Evolutionary conservation across 176 grass and related monocot species (phyloP).

Genomic region (Bolboschoenus planiculmis): DNA sequence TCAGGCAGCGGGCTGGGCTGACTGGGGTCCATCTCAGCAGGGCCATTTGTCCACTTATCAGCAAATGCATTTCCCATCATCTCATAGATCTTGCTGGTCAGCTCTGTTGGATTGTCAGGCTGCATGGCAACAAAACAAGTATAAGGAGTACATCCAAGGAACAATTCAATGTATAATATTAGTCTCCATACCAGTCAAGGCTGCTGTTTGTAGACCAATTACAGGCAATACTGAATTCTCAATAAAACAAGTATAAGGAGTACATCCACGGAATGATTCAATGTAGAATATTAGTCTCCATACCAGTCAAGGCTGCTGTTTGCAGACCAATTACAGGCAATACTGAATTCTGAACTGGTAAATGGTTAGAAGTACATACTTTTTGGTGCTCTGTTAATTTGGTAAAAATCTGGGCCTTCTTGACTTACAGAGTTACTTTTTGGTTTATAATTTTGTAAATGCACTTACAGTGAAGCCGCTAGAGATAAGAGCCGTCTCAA

Average conservation of each 20-base stretch:
- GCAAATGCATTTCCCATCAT: slow-evolving; percentile 71
- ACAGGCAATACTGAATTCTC: not conserved
- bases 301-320: not conserved
- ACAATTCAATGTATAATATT: not conserved
- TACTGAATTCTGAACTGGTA: not conserved
- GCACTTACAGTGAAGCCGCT: slow-evolving; percentile 82
- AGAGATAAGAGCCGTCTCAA: slow-evolving; percentile 93
- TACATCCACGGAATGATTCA: not conserved
- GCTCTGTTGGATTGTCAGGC: slow-evolving; percentile 69
- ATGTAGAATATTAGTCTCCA: not conserved
- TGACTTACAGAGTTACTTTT: not conserved
- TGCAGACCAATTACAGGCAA: not conserved
- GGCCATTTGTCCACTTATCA: slow-evolving; percentile 38
- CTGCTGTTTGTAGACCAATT: not conserved
- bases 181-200: not conserved
- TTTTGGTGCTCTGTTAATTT: not conserved
- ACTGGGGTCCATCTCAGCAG: slow-evolving; percentile 12
- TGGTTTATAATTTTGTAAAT: not conserved
- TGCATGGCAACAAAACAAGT: slow-evolving; percentile 21
- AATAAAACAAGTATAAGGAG: not conserved
- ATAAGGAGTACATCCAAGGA: not conserved
- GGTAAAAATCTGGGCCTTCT: not conserved
- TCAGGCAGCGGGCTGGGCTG: not conserved
- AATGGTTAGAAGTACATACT: not conserved
- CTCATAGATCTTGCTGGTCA: slow-evolving; percentile 83